Evolutionary conservation across 495 filamentous ascomycete species (phyloP).

Genomic region (Penicillium lividum): DNA sequence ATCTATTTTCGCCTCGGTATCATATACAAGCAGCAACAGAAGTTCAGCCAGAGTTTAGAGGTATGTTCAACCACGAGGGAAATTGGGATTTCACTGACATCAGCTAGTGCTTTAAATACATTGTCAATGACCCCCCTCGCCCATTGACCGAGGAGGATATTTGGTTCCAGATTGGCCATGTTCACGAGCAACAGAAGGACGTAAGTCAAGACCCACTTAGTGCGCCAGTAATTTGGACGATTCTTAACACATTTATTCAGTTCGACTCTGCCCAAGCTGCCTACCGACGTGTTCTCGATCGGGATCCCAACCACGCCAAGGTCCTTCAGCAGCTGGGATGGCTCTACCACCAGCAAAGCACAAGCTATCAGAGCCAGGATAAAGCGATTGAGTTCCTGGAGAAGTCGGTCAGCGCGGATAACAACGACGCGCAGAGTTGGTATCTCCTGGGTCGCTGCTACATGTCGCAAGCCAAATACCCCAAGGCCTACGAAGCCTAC

Average conservation of each 20-base stretch:
- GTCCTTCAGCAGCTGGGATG: slow-evolving; percentile 97
- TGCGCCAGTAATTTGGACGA: neutral
- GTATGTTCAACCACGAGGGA: slow-evolving; percentile 47
- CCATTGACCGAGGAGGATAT: slow-evolving; percentile 98
- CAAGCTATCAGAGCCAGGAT: slow-evolving; percentile 85
- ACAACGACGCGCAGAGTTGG: slow-evolving; percentile 96
- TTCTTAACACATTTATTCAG: slow-evolving; percentile 44
- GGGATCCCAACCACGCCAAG: slow-evolving; percentile 95
- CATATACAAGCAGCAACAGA: slow-evolving; percentile 98
- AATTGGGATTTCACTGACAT: neutral
- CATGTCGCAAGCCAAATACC: slow-evolving; percentile 99
- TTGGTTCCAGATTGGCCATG: slow-evolving; percentile 99
- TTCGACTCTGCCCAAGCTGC: slow-evolving; percentile 90
- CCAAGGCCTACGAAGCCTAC: slow-evolving; percentile 98
- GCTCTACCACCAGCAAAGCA: slow-evolving; percentile 96
- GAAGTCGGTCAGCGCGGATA: slow-evolving; percentile 93
- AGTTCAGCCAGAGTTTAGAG: slow-evolving; percentile 89
- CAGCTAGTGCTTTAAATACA: slow-evolving; percentile 94
- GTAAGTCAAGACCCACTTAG: slow-evolving; percentile 54
- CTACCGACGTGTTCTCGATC: slow-evolving; percentile 90
- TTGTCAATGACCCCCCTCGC: slow-evolving; percentile 87
- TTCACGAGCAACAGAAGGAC: slow-evolving; percentile 98
- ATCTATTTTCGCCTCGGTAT: slow-evolving; percentile 99
- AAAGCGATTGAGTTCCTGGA: slow-evolving; percentile 95
- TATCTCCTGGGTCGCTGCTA: slow-evolving; percentile 97